These are phyloP conservation scores for Yarrowia alimentaria DNA, from an alignment of 805 yeast species.

Conservation along the genomic window DNA sequence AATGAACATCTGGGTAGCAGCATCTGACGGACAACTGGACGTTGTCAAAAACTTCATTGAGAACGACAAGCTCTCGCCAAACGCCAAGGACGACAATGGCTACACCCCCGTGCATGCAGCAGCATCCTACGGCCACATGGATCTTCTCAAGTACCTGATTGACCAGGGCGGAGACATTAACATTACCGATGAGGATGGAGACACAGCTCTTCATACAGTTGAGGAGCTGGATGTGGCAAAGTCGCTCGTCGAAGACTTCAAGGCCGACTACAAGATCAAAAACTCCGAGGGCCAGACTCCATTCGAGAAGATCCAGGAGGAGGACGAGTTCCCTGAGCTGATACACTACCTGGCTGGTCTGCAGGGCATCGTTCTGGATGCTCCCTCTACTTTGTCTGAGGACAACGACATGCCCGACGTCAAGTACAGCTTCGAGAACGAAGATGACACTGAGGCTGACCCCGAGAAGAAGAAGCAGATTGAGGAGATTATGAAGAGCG, in stretches of 20 bases:
- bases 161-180: conserved; percentile 73
- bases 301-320: conserved; percentile 72
- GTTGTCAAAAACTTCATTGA: conserved; percentile 57
- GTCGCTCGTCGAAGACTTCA: conserved; percentile 60
- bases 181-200: conserved; percentile 84
- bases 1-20: conserved; percentile 86
- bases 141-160: conserved; percentile 59
- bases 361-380: conserved; percentile 38
- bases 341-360: conserved; percentile 57
- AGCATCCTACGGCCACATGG: conserved; percentile 82
- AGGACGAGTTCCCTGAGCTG: conserved; percentile 79
- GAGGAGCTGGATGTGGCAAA: conserved; percentile 70
- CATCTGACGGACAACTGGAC: conserved; percentile 73
- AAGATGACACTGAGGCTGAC: conserved; percentile 46
- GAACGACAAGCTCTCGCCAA: conserved; percentile 56
- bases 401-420: conserved; percentile 29
- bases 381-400: conserved; percentile 30
- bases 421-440: conserved; percentile 34
- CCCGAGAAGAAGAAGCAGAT: conserved; percentile 60
- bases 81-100: conserved; percentile 85
- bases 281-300: conserved; percentile 77
- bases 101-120: conserved; percentile 98
- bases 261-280: conserved; percentile 61
- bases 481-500: conserved; percentile 71
- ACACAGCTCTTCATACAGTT: conserved; percentile 89